These are phyloP conservation scores for Bipolaris cookei DNA, from an alignment of 2,329 filamentous ascomycete genomes.

Conservation along the genomic window DNA sequence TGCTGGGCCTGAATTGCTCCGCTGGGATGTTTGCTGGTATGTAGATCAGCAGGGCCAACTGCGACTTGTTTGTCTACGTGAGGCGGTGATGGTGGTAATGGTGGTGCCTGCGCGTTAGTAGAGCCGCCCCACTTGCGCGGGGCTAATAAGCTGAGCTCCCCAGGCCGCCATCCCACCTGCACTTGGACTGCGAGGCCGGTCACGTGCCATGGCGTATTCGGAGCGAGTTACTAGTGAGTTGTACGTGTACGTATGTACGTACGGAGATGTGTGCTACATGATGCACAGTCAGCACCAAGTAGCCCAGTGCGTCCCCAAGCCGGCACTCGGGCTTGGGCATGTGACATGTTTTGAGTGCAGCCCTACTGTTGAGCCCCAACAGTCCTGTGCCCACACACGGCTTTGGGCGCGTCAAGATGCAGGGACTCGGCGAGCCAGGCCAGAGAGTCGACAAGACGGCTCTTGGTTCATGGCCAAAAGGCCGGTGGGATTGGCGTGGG, in stretches of 20 bases:
- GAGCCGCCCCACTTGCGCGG: conserved; percentile 17
- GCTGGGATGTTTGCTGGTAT: background rate
- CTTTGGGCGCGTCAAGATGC: background rate
- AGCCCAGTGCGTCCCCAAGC: background rate
- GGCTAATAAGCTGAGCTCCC: conserved; percentile 14
- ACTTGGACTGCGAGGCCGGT: background rate
- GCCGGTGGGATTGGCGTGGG: conserved; percentile 1
- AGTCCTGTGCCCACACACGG: background rate
- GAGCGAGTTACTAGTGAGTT: background rate
- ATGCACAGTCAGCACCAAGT: background rate
- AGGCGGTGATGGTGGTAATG: conserved; percentile 15
- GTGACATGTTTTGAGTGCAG: too few species aligned
- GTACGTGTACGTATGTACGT: too few species aligned
- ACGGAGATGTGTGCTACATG: too few species aligned
- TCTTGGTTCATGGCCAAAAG: background rate
- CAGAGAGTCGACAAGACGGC: background rate
- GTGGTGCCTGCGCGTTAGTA: conserved; percentile 28
- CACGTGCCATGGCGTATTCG: background rate
- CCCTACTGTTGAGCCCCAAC: background rate
- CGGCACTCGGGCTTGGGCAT: too few species aligned
- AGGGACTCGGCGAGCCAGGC: background rate
- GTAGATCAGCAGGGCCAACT: conserved; percentile 11
- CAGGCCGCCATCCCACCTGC: background rate
- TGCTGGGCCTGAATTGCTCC: background rate
- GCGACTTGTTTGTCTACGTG: conserved; percentile 19